A percentile compares a stretch with the other conserved stretches of the same genome.
Evolutionary conservation across 2,329 filamentous ascomycete species (phyloP).

Genomic region (Trichoderma lentiforme): DNA sequence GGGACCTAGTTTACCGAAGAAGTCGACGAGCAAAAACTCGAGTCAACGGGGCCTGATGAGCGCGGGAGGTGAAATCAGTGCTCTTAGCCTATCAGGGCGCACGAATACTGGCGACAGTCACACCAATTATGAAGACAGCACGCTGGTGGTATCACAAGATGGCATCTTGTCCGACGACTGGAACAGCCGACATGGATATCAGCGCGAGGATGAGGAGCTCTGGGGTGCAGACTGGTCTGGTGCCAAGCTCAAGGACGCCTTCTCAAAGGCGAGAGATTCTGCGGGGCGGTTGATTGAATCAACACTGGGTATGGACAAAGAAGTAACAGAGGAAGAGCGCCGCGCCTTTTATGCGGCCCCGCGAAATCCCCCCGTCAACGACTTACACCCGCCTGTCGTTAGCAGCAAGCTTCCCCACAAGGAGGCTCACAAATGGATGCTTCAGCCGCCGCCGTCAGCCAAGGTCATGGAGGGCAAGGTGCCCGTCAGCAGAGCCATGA

Average conservation of each 20-base stretch:
- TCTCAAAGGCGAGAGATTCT: conserved; percentile 56
- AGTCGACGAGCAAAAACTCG: conserved; percentile 54
- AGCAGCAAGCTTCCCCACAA: conserved; percentile 67
- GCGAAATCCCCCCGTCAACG: conserved; percentile 73
- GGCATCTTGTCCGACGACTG: conserved; percentile 50
- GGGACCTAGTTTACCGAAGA: conserved; percentile 70
- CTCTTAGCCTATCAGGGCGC: conserved; percentile 35
- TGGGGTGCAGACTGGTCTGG: conserved; percentile 64
- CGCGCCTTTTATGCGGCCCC: conserved; percentile 60
- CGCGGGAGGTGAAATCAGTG: conserved; percentile 53
- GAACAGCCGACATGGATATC: conserved; percentile 71
- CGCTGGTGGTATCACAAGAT: conserved; percentile 37
- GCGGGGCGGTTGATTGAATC: conserved; percentile 54
- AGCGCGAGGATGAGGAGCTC: conserved; percentile 82
- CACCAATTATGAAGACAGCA: conserved; percentile 32
- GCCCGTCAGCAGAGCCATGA: conserved; percentile 61
- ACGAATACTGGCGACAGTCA: conserved; percentile 39
- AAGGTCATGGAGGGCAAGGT: conserved; percentile 89
- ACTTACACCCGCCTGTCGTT: conserved; percentile 80
- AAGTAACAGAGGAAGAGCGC: conserved; percentile 51
- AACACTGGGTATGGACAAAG: conserved; percentile 50
- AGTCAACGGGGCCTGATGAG: conserved; percentile 60
- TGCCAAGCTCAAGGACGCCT: conserved; percentile 55
- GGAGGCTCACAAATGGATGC: conserved; percentile 82
- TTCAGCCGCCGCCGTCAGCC: conserved; percentile 85